phyloP scores from a whole-genome alignment of 345 rosid genomes.

The Moringa oleifera region DNA sequence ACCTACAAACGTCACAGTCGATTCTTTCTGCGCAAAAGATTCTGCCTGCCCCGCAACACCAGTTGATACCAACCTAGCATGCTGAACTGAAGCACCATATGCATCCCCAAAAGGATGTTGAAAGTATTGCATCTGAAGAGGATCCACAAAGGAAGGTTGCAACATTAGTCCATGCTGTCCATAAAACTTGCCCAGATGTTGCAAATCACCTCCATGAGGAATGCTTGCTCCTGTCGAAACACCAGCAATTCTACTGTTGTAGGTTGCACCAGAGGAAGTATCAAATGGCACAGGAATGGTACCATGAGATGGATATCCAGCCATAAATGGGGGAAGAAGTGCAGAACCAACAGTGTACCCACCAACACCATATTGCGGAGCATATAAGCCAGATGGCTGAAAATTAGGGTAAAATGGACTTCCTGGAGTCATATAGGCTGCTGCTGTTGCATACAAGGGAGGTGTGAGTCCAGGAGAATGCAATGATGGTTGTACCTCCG shows the following conservation, averaged over 20 bases:
- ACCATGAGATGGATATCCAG: conserved; percentile 72
- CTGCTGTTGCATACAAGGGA: conserved; percentile 55
- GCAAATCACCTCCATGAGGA: conserved; percentile 33
- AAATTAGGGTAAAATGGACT: conserved; percentile 62
- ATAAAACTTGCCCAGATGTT: conserved; percentile 39
- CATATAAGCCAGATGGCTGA: conserved; percentile 62
- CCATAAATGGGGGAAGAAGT: conserved; percentile 51
- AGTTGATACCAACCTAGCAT: conserved; percentile 27
- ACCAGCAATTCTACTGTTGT: conserved; percentile 27
- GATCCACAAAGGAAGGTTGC: conserved; percentile 62
- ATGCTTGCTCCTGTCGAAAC: conserved; percentile 34
- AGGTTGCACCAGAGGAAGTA: conserved; percentile 42
- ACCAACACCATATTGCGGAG: conserved; percentile 53
- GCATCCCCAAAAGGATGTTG: conserved; percentile 58
- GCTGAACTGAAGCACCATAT: conserved; percentile 46
- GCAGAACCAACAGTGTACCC: conserved; percentile 60
- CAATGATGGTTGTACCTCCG: conserved; percentile 51
- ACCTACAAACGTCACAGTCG: conserved; percentile 32
- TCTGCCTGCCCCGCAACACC: conserved; percentile 37
- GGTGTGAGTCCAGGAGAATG: conserved; percentile 66
- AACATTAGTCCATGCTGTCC: conserved; percentile 44
- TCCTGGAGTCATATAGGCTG: conserved; percentile 63
- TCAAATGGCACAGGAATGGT: conserved; percentile 56
- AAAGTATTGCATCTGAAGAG: conserved; percentile 62
- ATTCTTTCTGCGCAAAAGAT: conserved; percentile 44